These are phyloP conservation scores for Phytopythium litorale DNA, from an alignment of 352 stramenopile species.

Conservation along the genomic window DNA sequence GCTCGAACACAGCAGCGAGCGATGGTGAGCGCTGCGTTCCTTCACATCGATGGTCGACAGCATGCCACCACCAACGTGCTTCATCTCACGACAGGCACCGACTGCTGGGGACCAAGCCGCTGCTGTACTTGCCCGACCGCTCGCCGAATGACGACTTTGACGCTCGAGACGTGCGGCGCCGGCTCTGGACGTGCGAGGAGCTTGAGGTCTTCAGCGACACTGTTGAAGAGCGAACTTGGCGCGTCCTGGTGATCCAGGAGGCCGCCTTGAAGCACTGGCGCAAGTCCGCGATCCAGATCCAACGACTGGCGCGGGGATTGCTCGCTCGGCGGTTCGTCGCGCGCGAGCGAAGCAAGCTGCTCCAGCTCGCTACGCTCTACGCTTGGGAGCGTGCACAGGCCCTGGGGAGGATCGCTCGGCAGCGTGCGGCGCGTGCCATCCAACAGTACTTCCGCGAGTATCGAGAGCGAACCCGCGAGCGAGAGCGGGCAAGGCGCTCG, in stretches of 20 bases:
- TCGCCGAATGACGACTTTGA: slow-evolving; percentile 38
- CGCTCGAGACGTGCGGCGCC: slow-evolving; percentile 19
- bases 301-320: slow-evolving; percentile 35
- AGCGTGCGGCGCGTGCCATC: slow-evolving; percentile 24
- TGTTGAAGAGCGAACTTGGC: slow-evolving; percentile 29
- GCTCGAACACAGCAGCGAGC: slow-evolving; percentile 15
- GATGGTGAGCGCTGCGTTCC: slow-evolving; percentile 13
- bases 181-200: slow-evolving; percentile 45
- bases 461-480: slow-evolving; percentile 10
- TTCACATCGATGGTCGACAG: background rate
- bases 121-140: slow-evolving; percentile 50
- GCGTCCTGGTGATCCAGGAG: slow-evolving; percentile 35
- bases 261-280: slow-evolving; percentile 34
- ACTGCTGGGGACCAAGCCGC: slow-evolving; percentile 24
- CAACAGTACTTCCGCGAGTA: slow-evolving; percentile 33
- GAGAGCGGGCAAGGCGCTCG: slow-evolving; percentile 20
- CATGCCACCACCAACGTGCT: background rate
- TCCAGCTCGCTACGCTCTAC: slow-evolving; percentile 21
- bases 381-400: slow-evolving; percentile 16
- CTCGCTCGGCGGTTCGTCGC: slow-evolving; percentile 27
- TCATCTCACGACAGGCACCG: slow-evolving; percentile 17
- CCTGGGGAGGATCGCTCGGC: slow-evolving; percentile 15
- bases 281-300: slow-evolving; percentile 28
- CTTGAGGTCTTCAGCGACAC: slow-evolving; percentile 33
- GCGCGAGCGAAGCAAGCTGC: slow-evolving; percentile 17